phyloP scores from a whole-genome alignment of 129 eudicot genomes.

The Chrysanthemum lavandulifolium region DNA sequence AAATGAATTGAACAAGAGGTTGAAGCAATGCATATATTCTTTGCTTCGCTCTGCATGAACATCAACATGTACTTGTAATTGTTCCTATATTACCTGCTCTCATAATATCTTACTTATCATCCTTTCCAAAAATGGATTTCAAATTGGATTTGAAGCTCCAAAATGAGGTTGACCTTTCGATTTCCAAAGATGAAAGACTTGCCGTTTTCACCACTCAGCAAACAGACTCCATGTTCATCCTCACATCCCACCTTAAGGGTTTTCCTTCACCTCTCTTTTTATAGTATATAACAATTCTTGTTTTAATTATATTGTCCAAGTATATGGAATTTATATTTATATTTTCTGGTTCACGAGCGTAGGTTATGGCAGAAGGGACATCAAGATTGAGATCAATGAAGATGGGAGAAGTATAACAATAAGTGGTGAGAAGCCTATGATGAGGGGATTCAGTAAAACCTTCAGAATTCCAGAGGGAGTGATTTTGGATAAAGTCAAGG shows the following conservation, averaged over 20 bases:
- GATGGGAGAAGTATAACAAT: conserved; percentile 51
- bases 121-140: conserved; percentile 40
- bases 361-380: conserved; percentile 47
- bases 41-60: conserved; percentile 5
- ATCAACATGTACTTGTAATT: not conserved
- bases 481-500: conserved; percentile 51
- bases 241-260: conserved; percentile 62
- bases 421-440: conserved; percentile 42
- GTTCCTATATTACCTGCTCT: not conserved
- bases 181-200: conserved; percentile 25
- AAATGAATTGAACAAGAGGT: not conserved
- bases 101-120: not conserved
- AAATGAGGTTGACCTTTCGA: too few species aligned
- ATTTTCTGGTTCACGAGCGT: conserved; percentile 12
- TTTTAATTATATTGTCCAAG: not conserved
- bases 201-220: conserved; percentile 48
- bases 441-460: conserved; percentile 36
- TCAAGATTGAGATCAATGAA: conserved; percentile 66
- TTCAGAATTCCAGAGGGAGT: conserved; percentile 63
- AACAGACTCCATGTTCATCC: conserved; percentile 57
- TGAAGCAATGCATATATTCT: conserved; percentile 41
- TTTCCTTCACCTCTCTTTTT: not conserved
- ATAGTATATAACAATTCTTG: not conserved
- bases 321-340: not conserved
- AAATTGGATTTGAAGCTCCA: too few species aligned